Percentiles rank a stretch among this genome's conserved stretches.
phyloP scores from a whole-genome alignment of 495 filamentous ascomycete genomes.

The Neurospora sp. region DNA sequence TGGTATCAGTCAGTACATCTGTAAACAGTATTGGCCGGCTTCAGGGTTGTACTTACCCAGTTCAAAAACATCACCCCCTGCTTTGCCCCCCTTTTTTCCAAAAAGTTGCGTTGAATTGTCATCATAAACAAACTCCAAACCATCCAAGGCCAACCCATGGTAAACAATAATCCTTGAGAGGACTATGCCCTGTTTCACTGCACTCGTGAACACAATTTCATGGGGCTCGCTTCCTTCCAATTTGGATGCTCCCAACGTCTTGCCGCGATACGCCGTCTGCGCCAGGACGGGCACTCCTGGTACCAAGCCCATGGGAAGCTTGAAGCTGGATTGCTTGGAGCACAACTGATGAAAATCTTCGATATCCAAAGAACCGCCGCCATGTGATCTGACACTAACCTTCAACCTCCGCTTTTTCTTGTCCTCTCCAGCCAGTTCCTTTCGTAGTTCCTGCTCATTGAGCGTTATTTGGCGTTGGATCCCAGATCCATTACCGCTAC shows the following conservation, averaged over 20 bases:
- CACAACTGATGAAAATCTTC: conserved; percentile 59
- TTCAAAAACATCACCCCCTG: conserved; percentile 65
- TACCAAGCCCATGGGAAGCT: conserved; percentile 43
- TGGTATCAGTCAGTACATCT: conserved; percentile 17
- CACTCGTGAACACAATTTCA: conserved; percentile 65
- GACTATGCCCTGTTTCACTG: conserved; percentile 59
- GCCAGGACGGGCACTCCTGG: conserved; percentile 37
- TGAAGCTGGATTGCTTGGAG: conserved; percentile 61
- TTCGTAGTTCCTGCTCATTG: conserved; percentile 64
- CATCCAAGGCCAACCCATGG: conserved; percentile 69
- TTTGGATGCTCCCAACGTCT: conserved; percentile 62
- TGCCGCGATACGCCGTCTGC: conserved; percentile 65
- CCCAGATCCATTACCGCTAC: conserved; percentile 18
- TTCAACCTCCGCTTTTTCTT: conserved; percentile 62
- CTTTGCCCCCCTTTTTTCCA: conserved; percentile 70
- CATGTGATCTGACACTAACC: conserved; percentile 62
- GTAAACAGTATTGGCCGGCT: background rate
- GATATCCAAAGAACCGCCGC: conserved; percentile 60
- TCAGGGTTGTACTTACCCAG: conserved; percentile 45
- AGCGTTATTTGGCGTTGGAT: conserved; percentile 62
- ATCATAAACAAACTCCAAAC: conserved; percentile 88
- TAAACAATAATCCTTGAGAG: conserved; percentile 68
- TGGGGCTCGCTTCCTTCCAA: conserved; percentile 62
- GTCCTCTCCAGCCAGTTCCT: conserved; percentile 50
- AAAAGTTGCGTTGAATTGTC: conserved; percentile 81